These are phyloP conservation scores for Coprinopsis strossmayeri DNA, from an alignment of 768 basidiomycete genomes.

Conservation along the genomic window DNA sequence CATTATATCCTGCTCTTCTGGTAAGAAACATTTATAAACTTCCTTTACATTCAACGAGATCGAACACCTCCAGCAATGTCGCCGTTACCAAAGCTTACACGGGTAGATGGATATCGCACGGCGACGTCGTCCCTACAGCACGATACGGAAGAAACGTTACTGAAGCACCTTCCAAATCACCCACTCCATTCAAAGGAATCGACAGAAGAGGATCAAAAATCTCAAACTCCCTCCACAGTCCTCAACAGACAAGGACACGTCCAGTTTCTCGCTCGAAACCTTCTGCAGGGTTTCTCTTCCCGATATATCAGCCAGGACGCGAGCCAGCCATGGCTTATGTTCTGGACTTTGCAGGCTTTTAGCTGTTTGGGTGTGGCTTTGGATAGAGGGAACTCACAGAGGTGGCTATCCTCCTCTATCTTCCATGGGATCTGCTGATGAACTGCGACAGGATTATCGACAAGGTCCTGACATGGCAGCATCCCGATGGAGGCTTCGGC, in stretches of 20 bases:
- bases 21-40: no score
- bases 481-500: conserved; percentile 83
- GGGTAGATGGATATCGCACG: conserved; percentile 51
- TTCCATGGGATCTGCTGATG: neutral
- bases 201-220: conserved; percentile 2
- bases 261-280: conserved; percentile 65
- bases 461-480: conserved; percentile 77
- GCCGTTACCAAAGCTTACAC: neutral
- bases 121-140: conserved; percentile 55
- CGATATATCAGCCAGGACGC: conserved; percentile 85
- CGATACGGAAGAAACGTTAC: conserved; percentile 62
- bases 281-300: conserved; percentile 74
- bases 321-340: conserved; percentile 91
- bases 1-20: no score
- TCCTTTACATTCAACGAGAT: no score
- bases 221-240: neutral
- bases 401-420: neutral
- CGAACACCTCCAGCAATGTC: no score
- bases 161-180: conserved; percentile 39
- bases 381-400: conserved; percentile 52
- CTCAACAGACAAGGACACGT: conserved; percentile 66
- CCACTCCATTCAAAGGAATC: neutral
- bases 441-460: conserved; percentile 54
- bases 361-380: conserved; percentile 70
- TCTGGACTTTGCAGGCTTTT: conserved; percentile 87